Base-by-base conservation (phyloP, 2,329 filamentous ascomycete genomes). In the Colletotrichum melonis region DNA sequence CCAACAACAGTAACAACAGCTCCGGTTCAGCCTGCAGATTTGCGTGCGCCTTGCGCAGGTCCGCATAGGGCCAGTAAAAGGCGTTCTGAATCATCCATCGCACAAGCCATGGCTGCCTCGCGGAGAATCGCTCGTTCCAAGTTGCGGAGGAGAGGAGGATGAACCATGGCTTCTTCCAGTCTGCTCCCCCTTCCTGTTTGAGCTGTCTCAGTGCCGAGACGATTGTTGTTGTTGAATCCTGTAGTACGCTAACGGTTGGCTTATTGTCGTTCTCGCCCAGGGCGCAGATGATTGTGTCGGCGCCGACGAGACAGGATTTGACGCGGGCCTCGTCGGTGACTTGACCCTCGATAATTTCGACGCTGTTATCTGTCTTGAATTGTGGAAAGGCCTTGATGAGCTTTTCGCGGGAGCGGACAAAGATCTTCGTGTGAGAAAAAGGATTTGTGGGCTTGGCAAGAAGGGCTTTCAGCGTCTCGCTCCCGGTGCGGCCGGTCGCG, bases 231-330 rank as follows among this genome's bases (percentile, higher is more conserved):
- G 71, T 66, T 1, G 32, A 32, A 7, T 71, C 67, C 12, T 58
- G 28, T 9, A 73, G 55, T 3, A 73, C 71, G 8, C 56, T 32
- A 2, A 73, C 49, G 2, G 32, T 56, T 1, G 71, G 71, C 14
- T 26, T 57, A 19, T 73, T 73, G 19, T 71, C 67, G 49, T 73
- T 73, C 4, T 73, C 71, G 35, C 71, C 71, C 4, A 73, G 56
- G 1, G 71, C 49, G n/a, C 67, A 65, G 24, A 71, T 65, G 46
- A 73, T 52, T 24, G 67, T 73, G n/a, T 66, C 71, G 11, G 60
- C 67, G 24, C 67, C 60, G 7, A 35, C 26, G 14, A 73, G 35
- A 9, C 59, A 73, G 1, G 14, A 4, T 42, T 26, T 46, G 19
- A 73, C 35, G 6, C 35, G 6, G 2, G 30, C 28, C 22, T 66